Evolutionary conservation across 331 rosid genomes (phyloP), one percentile per base, ranked within the genome.

Genomic region (Pyracantha coccinea): DNA sequence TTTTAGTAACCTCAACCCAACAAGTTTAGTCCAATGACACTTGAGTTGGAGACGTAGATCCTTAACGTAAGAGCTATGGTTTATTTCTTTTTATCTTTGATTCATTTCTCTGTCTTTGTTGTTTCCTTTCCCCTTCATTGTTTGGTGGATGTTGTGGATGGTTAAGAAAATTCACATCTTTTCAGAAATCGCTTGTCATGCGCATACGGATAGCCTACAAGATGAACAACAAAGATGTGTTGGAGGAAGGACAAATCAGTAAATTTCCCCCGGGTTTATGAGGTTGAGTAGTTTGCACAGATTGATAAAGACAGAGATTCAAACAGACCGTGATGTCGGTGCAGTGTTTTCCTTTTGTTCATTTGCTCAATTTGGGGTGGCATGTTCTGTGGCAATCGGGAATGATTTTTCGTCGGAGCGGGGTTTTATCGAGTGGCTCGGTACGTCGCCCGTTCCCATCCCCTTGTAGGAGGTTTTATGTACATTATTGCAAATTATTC

Each of bases 131-230:
- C 58, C 35, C 38, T 19, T 35, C 31, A 11, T 44, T 16, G 23
- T 66, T 28, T 4, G 60, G 33, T 25, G 14, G 41, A 55, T 25
- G 25, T 31, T 33, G 52, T 15, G 71, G 68, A 84, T 83, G 8
- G 55, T 73, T 72, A 74, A 52, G 45, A 58, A 65, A 75, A 5
- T 65, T 72, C 66, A 31, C 77, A 12, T 24, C 63, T 74, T 85
- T 88, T 75, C 97, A 95, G 99, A 95, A 95, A 92, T 82, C 90
- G 62, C 93, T 92, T 24, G 84, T 95, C 82, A 95, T 95, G 99
- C 97, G 98, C 72, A 74, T 88, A 80, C 86, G 96, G 88, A 92
- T 90, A 81, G 93, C 97, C 19, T 95, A 90, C 93, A 92, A 92
- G 90, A 64, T 77, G 77, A 88, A 95, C 82, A 86, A 90, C 80